phyloP scores from a whole-genome alignment of 2,329 filamentous ascomycete species.

The Penicillium janthinellum region DNA sequence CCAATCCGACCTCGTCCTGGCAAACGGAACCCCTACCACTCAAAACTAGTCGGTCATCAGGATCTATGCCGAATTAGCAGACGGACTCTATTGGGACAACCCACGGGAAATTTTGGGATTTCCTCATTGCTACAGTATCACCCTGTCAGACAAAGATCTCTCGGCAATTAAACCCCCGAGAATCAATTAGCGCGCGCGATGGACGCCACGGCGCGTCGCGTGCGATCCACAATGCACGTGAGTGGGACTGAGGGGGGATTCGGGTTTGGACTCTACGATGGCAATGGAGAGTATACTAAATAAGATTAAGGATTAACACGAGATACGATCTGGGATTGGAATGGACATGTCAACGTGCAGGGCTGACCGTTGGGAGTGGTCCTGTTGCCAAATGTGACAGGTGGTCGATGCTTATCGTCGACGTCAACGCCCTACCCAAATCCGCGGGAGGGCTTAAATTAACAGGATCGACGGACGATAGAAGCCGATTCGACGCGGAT shows the following conservation, averaged over 20 bases:
- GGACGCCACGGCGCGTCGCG: slow-evolving; percentile 6
- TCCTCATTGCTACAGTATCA: slow-evolving; percentile 11
- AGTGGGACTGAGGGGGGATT: background rate
- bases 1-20: background rate
- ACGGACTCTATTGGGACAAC: background rate
- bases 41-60: background rate
- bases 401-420: background rate
- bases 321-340: background rate
- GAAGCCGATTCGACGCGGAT: background rate
- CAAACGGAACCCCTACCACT: background rate
- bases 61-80: background rate
- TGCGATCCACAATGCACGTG: background rate
- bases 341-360: background rate
- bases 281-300: background rate
- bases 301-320: background rate
- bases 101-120: background rate
- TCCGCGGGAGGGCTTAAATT: background rate
- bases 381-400: background rate
- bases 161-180: slow-evolving; percentile 4
- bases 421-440: background rate
- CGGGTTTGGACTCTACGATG: background rate
- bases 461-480: background rate
- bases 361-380: background rate
- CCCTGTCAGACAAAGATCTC: slow-evolving; percentile 9
- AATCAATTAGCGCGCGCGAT: slow-evolving; percentile 5